Evolutionary conservation across 225 moss, liverwort and hornwort species (phyloP), one percentile per base, ranked within the genome.

Genomic region (Physcomitrium patens): DNA sequence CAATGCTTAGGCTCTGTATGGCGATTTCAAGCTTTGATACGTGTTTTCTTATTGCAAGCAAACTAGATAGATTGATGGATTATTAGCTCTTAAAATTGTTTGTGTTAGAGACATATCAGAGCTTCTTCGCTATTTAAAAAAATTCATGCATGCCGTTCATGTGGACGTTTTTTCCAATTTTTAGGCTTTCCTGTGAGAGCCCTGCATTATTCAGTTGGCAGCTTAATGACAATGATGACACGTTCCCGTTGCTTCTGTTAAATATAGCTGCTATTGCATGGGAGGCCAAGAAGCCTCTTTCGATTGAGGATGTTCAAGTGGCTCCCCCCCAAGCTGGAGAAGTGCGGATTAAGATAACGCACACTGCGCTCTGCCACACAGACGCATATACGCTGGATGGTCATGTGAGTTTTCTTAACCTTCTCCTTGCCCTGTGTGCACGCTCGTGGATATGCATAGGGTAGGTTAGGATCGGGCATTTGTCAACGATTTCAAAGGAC

Each of bases 301-400:
- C 69, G 42, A 63, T 91, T 49, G 91, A 86, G 77, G 84, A 91
- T 76, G 79, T 89, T 15, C 83, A 91, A 84, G 90, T 90, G 71
- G 88, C 83, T 63, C 88, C 86, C 54, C 90, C 90, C 69, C 85
- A 90, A 78, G 86, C 91, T 15, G 89, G 89, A 18, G 91, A 91
- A 88, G 91, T 89, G 59, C 91, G 91, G 1, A 78, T 91, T 14
- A 88, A 83, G 79, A 84, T 91, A 72, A 82, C 80, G 19, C 73
- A 86, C 55, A 70, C 88, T 63, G 82, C 88, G 63, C 86, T 91
- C 67, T 91, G 89, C 74, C 89, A 86, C 69, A 91, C 91, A 1
- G 91, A 91, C 48, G 80, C 86, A 9, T 86, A 86, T 51, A 86
- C 91, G 41, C 78, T 88, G 58, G 89, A 86, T 75, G 91, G 91